A percentile compares a stretch with the other conserved stretches of the same genome.
phyloP scores from a whole-genome alignment of 768 basidiomycete genomes.

The Pleurotus giganteus region DNA sequence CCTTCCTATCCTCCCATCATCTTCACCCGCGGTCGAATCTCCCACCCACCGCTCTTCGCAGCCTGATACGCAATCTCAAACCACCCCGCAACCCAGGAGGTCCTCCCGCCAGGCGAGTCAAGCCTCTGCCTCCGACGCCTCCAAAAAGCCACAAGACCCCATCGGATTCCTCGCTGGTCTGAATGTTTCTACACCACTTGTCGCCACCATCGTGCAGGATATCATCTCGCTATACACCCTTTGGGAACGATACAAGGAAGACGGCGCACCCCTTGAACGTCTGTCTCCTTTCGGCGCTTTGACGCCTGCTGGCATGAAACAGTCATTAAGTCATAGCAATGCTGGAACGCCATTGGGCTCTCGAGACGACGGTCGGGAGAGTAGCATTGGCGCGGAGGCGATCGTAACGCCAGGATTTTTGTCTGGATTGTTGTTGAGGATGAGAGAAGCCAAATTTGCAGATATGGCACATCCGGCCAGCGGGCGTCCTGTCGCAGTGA shows the following conservation, averaged over 20 bases:
- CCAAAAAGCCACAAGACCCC: conserved; percentile 59
- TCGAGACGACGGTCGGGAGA: conserved; percentile 12
- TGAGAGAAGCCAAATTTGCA: conserved; percentile 63
- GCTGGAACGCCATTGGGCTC: conserved; percentile 24
- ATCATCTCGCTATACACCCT: conserved; percentile 86
- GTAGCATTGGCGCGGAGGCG: conserved; percentile 24
- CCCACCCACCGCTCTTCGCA: conserved; percentile 11
- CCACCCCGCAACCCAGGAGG: conserved; percentile 44
- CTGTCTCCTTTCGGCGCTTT: conserved; percentile 7
- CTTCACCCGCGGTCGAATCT: conserved; percentile 18
- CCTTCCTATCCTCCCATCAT: conserved; percentile 35
- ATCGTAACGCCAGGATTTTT: conserved; percentile 60
- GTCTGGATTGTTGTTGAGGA: conserved; percentile 53
- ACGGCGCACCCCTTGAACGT: conserved; percentile 31
- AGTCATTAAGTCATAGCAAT: conserved; percentile 19
- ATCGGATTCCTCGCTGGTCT: conserved; percentile 83
- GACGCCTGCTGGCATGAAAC: conserved; percentile 18
- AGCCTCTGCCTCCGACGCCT: conserved; percentile 19
- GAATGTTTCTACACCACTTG: conserved; percentile 77
- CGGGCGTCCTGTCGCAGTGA: conserved; percentile 54
- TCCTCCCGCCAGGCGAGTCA: conserved; percentile 51
- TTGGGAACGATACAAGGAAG: conserved; percentile 83
- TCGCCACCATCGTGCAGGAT: conserved; percentile 87
- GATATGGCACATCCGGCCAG: conserved; percentile 51
- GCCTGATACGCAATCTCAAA: not conserved